Base-by-base conservation (phyloP, 106 monocot genomes). In the Iris macrosiphon region DNA sequence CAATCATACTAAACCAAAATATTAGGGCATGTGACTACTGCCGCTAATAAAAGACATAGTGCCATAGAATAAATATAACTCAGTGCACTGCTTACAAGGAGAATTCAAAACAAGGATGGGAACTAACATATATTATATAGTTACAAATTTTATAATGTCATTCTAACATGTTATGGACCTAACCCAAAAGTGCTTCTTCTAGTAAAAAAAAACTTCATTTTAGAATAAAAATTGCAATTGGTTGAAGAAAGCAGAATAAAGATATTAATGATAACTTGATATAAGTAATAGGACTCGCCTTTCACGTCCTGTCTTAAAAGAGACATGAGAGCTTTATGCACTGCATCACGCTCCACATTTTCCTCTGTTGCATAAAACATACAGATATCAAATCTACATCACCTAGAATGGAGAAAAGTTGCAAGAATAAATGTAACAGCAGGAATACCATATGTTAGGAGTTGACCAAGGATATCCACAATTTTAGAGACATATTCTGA, bases 331-430 rank as follows among this genome's bases (percentile, higher is more conserved):
- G 96, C 82, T 60, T 98, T 98, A 52, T 98, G 80, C 29, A 98
- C 90, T 45, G 96, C 96, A 98, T 98, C 96, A 42, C 96, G 90
- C 71, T 98, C 96, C 53, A 98, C 90, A 73, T 86, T 90, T 72
- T 98, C 96, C 87, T 91, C 96, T 98, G 19, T 6, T 38, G 20
- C 33, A 67, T 35, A 46, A 43, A 23, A 19, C 15, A 27, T 67
- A 44, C n/a, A n/a, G n/a, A n/a, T n/a, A n/a, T n/a, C n/a, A n/a
- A n/a, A n/a, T n/a, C n/a, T n/a, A n/a, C n/a, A n/a, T n/a, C n/a
- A n/a, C n/a, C n/a, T n/a, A 41, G 16, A 20, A 59, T 11, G n/a
- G n/a, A 42, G 46, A 24, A n/a, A n/a, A 12, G 16, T 28, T 31
- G 38, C 17, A 51, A 6, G 55, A 54, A 39, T 30, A 54, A 48